Evolutionary conservation across 2,329 filamentous ascomycete genomes (phyloP), one percentile per base, ranked within the genome.

Genomic region (Emericellopsis cladophorae): DNA sequence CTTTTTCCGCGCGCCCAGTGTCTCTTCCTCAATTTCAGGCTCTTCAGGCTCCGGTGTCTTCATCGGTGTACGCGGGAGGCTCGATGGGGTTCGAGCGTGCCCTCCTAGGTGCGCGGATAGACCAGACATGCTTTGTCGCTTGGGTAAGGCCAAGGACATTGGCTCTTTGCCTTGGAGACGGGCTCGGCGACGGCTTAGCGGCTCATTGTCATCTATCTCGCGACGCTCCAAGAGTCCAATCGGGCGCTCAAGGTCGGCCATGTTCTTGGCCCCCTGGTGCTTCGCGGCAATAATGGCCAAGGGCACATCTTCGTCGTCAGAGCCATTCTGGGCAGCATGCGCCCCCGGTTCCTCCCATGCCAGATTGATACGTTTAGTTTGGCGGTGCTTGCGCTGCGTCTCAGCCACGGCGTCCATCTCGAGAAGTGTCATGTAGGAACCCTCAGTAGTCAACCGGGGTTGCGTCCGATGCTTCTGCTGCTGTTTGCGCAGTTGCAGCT

Each of bases 321-420:
- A 69, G 3, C 62, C 60, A 21, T 66, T 65, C 12, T 62, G 59
- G 16, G 53, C 57, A 2, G 56, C 51, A 41, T 73, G 66, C 7
- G 67, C 64, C 11, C 64, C 61, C 1, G 72, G 72, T 39, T 83
- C 81, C 59, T 96, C 89, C 92, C 92, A 98, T 2, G 90, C 92
- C 29, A 98, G 70, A 44, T 86, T 86, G 29, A 95, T 78, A 43
- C 81, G 84, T 53, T 84, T 84, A 42, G 74, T 73, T 51, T 81
- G 74, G 31, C 90, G 77, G 23, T 82, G 72, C 48, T 81, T 79
- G 49, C 80, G 81, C 56, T 95, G 84, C 21, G 88, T 74, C 58
- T 95, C 84, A 18, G 86, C 85, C 23, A 95, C 86, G 0, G 87
- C 84, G 54, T 98, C 90, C 49, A 96, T 74, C 55, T 98, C 79